Evolutionary conservation across 345 rosid genomes (phyloP).

Genomic region (Hirschfeldia incana): DNA sequence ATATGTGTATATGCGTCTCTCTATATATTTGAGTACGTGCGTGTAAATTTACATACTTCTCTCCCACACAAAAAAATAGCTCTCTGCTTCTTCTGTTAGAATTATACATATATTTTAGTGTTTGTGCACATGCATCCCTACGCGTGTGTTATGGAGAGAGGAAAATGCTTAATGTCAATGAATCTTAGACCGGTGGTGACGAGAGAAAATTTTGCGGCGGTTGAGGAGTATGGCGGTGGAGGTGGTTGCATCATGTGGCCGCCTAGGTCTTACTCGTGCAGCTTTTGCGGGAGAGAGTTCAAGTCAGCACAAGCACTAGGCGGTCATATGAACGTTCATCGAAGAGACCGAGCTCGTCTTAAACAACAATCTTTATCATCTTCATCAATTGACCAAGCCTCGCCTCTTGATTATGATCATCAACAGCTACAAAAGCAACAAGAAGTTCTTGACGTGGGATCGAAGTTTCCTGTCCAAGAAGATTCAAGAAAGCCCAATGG

Average conservation of each 20-base stretch:
- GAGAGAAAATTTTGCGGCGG: constrained; percentile 45
- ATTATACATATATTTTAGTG: not conserved
- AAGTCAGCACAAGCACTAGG: constrained; percentile 61
- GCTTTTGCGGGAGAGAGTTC: constrained; percentile 55
- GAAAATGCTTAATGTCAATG: constrained; percentile 33
- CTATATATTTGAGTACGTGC: constrained; percentile 29
- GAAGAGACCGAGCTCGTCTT: constrained; percentile 51
- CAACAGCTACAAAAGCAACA: not conserved
- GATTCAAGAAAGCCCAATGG: constrained; percentile 19
- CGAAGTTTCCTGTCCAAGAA: constrained; percentile 18
- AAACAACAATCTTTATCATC: constrained; percentile 37
- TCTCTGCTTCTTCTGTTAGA: not conserved
- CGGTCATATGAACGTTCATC: constrained; percentile 59
- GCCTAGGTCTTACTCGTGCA: constrained; percentile 50
- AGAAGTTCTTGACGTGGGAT: constrained; percentile 15
- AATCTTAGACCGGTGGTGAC: constrained; percentile 28
- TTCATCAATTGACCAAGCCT: constrained; percentile 35
- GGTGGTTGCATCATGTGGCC: constrained; percentile 49
- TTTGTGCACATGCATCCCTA: constrained; percentile 4
- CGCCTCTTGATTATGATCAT: not conserved
- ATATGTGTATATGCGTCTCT: constrained; percentile 21
- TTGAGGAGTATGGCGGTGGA: constrained; percentile 55
- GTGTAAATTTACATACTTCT: constrained; percentile 15
- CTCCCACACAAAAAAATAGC: not conserved
- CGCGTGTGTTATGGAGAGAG: constrained; percentile 30